A percentile compares a stretch with the other conserved stretches of the same genome.
phyloP scores from a whole-genome alignment of 1,284 basidiomycete genomes.

The Ganoderma sp. region DNA sequence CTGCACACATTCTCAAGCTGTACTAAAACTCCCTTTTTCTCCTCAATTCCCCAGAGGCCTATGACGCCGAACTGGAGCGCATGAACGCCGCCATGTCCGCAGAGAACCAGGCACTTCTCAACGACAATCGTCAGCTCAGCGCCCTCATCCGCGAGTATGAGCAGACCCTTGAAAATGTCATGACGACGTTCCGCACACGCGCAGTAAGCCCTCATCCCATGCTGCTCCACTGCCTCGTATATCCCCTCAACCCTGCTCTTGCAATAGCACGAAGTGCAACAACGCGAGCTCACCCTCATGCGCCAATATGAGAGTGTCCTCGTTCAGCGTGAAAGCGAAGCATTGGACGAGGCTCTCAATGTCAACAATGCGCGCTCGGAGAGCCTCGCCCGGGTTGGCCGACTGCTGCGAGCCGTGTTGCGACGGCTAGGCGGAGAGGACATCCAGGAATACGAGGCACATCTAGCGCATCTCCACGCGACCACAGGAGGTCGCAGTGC shows the following conservation, averaged over 20 bases:
- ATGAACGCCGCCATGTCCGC: slow-evolving; percentile 84
- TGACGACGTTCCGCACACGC: slow-evolving; percentile 91
- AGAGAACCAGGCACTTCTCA: slow-evolving; percentile 88
- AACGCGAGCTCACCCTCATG: slow-evolving; percentile 89
- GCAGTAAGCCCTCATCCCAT: slow-evolving; percentile 65
- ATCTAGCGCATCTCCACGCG: slow-evolving; percentile 14
- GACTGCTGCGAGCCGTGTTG: slow-evolving; percentile 75
- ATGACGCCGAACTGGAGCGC: slow-evolving; percentile 90
- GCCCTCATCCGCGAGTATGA: slow-evolving; percentile 95
- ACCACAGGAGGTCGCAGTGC: slow-evolving; percentile 9
- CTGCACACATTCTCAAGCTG: not conserved
- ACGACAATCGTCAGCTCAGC: slow-evolving; percentile 96
- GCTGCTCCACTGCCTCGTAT: slow-evolving; percentile 7
- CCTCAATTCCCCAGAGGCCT: slow-evolving; percentile 68
- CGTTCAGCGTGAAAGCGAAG: slow-evolving; percentile 77
- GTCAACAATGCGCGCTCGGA: slow-evolving; percentile 70
- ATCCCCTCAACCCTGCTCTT: slow-evolving; percentile 17
- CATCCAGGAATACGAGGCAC: slow-evolving; percentile 31
- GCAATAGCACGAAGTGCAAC: slow-evolving; percentile 87
- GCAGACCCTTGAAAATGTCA: slow-evolving; percentile 92
- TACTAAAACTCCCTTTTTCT: not conserved
- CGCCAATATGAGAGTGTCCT: slow-evolving; percentile 91
- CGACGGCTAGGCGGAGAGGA: slow-evolving; percentile 81
- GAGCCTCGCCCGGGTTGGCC: slow-evolving; percentile 76
- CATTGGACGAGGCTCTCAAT: slow-evolving; percentile 65